Conservation (phyloP, 306 rosid species). For the Vachellia pachyceras region DNA sequence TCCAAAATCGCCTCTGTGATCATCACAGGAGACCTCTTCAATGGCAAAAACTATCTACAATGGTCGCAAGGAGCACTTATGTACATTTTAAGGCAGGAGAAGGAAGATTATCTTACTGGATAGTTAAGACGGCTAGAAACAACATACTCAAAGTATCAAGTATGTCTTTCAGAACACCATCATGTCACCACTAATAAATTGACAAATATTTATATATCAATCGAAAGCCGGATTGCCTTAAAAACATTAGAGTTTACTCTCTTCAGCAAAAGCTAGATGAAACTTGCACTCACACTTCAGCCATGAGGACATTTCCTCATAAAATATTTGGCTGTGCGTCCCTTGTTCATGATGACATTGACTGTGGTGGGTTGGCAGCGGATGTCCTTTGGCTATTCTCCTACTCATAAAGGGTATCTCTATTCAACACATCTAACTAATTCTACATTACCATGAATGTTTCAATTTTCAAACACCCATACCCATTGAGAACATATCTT, state of each 20-base stretch:
- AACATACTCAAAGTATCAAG: neutral
- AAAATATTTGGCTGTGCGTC: neutral
- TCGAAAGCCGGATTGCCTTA: too few relatives aligned
- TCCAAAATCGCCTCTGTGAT: neutral
- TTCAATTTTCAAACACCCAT: neutral
- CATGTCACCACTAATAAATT: neutral
- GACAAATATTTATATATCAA: neutral
- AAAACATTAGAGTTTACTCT: neutral
- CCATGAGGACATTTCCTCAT: neutral
- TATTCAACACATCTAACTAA: neutral
- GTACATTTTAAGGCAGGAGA: neutral
- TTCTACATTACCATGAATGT: neutral
- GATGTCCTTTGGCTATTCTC: neutral
- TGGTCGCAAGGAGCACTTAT: neutral
- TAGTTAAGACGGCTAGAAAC: neutral
- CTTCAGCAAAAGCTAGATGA: neutral
- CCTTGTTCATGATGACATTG: neutral
- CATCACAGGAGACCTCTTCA: neutral
- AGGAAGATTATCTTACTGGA: neutral
- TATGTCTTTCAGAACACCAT: neutral
- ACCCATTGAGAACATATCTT: neutral
- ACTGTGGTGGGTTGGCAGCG: neutral
- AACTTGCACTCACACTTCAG: neutral
- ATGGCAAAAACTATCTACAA: neutral
- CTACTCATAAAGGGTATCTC: neutral